phyloP scores from a whole-genome alignment of 2,329 filamentous ascomycete genomes.

The Epichloe sylvatica region DNA sequence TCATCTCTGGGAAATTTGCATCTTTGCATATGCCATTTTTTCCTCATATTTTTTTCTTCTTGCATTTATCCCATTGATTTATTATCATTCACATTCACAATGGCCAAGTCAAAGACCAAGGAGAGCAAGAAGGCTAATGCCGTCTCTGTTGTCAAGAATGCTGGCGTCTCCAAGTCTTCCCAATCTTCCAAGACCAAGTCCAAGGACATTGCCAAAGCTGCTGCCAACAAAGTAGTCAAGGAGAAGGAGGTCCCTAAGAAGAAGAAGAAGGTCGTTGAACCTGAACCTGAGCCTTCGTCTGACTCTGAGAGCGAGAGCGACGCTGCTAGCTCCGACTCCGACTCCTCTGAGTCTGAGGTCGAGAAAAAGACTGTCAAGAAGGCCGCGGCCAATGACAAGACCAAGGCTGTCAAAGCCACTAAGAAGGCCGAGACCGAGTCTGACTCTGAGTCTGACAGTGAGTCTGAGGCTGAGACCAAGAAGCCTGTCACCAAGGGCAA shows the following conservation, averaged over 20 bases:
- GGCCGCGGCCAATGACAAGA: conserved; percentile 11
- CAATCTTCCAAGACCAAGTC: conserved; percentile 52
- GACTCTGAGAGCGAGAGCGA: conserved; percentile 22
- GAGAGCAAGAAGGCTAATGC: conserved; percentile 39
- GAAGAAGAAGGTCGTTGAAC: conserved; percentile 30
- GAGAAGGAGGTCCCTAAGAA: conserved; percentile 35
- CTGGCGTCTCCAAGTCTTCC: conserved; percentile 52
- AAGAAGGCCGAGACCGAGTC: conserved; percentile 16
- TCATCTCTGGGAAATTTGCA: not conserved
- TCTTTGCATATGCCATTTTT: not conserved
- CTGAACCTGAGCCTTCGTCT: conserved; percentile 28
- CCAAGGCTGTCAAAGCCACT: conserved; percentile 13
- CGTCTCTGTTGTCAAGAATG: conserved; percentile 46
- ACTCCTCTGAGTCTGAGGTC: conserved; percentile 21
- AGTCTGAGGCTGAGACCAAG: conserved; percentile 23
- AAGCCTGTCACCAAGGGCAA: conserved; percentile 10
- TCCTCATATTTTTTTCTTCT: not conserved
- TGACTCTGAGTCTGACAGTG: conserved; percentile 20
- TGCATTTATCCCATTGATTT: not conserved
- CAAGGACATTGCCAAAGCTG: conserved; percentile 52
- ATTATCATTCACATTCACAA: conserved; percentile 17
- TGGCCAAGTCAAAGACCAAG: conserved; percentile 54
- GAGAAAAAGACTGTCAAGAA: conserved; percentile 17
- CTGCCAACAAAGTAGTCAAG: conserved; percentile 33
- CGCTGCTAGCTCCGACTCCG: conserved; percentile 10